Evolutionary conservation across 2,329 filamentous ascomycete genomes (phyloP).

Genomic region (Trichoderma lentiforme): DNA sequence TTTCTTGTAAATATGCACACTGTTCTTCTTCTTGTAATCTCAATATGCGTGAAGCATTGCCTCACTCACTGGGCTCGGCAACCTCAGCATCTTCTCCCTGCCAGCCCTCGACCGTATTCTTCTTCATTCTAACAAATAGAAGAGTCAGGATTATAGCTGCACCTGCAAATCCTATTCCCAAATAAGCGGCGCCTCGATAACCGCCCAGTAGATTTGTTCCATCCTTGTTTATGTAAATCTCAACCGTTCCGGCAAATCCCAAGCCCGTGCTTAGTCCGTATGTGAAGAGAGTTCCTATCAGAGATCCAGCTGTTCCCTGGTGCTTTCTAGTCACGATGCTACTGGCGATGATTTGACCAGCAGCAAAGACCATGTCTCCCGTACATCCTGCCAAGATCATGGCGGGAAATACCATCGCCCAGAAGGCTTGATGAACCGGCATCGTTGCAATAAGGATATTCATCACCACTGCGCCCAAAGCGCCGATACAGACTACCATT

Average conservation of each 20-base stretch:
- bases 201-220: neutral
- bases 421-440: neutral
- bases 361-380: constrained; percentile 5
- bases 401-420: neutral
- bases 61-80: neutral
- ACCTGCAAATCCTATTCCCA: neutral
- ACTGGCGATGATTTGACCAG: neutral
- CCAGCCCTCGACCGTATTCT: neutral
- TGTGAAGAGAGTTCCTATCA: neutral
- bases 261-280: constrained; percentile 1
- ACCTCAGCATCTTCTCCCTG: neutral
- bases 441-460: neutral
- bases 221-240: neutral
- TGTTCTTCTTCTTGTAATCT: neutral
- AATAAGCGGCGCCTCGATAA: neutral
- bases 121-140: neutral
- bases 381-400: neutral
- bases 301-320: neutral
- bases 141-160: neutral
- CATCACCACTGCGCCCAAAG: neutral
- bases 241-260: neutral
- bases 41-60: neutral
- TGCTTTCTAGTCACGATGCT: neutral
- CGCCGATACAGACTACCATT: neutral
- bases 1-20: neutral